phyloP scores from a whole-genome alignment of 371 early-diverging fungal species.

The Circinella minor region DNA sequence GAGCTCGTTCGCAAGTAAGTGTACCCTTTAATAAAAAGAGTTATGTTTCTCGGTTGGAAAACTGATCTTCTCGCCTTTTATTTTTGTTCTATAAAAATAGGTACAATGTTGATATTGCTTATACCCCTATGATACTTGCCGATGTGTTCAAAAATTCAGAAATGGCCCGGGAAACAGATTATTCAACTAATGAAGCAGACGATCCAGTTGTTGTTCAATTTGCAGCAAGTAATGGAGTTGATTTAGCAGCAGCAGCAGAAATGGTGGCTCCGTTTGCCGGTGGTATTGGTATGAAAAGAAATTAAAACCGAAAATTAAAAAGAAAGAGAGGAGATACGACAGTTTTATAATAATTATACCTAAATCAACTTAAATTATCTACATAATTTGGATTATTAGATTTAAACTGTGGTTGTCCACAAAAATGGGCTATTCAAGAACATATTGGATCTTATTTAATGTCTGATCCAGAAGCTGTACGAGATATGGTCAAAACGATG shows the following conservation, averaged over 20 bases:
- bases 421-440: conserved; percentile 87
- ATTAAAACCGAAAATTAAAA: no score
- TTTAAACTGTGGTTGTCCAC: conserved; percentile 90
- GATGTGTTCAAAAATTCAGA: conserved; percentile 88
- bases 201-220: conserved; percentile 93
- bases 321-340: no score
- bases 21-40: no score
- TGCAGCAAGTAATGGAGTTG: conserved; percentile 82
- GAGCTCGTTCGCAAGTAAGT: conserved; percentile 82
- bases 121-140: conserved; percentile 98
- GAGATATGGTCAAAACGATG: conserved; percentile 80
- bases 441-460: conserved; percentile 79
- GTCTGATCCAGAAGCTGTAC: conserved; percentile 79
- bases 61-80: background rate
- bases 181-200: conserved; percentile 76
- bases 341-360: no score
- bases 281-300: conserved; percentile 54
- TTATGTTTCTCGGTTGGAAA: background rate
- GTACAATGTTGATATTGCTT: conserved; percentile 93
- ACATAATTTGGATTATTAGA: conserved; percentile 36
- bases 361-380: no score
- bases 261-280: conserved; percentile 82
- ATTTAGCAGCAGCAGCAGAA: conserved; percentile 86
- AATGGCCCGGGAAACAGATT: conserved; percentile 83
- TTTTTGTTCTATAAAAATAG: background rate